Percentiles rank a stretch among this genome's conserved stretches.
These are phyloP conservation scores for Drechslerella coelobrocha DNA, from an alignment of 2,329 filamentous ascomycete species.

Conservation along the genomic window DNA sequence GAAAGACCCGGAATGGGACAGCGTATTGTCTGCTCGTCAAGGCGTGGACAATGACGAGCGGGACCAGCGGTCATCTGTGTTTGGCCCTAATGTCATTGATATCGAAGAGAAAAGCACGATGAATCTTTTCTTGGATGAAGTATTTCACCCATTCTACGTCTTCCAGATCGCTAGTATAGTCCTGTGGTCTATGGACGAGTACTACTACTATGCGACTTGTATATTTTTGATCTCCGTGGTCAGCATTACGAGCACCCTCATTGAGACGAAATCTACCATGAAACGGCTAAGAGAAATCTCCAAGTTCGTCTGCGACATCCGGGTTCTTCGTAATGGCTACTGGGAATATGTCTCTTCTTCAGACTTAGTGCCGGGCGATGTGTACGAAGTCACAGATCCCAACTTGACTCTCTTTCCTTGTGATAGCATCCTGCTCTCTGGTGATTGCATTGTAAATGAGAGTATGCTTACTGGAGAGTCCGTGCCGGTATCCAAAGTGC, in stretches of 20 bases:
- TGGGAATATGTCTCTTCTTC: constrained; percentile 86
- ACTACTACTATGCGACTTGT: constrained; percentile 95
- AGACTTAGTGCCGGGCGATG: constrained; percentile 91
- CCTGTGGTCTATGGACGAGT: constrained; percentile 93
- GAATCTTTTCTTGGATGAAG: constrained; percentile 87
- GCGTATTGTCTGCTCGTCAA: constrained; percentile 73
- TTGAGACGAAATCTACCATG: constrained; percentile 94
- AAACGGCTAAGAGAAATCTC: constrained; percentile 87
- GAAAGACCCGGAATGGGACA: constrained; percentile 91
- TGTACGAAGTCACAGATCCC: constrained; percentile 96
- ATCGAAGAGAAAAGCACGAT: constrained; percentile 86
- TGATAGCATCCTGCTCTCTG: constrained; percentile 87
- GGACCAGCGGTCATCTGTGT: constrained; percentile 79
- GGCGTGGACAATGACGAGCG: constrained; percentile 91
- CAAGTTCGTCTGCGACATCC: constrained; percentile 90
- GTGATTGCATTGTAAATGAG: constrained; percentile 98
- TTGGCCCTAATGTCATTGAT: constrained; percentile 88
- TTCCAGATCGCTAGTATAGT: constrained; percentile 95
- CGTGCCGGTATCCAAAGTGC: constrained; percentile 91
- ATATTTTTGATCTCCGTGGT: constrained; percentile 94
- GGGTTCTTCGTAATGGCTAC: constrained; percentile 91
- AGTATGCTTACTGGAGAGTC: constrained; percentile 98
- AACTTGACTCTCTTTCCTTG: constrained; percentile 86
- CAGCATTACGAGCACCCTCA: constrained; percentile 85
- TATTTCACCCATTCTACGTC: constrained; percentile 96